Evolutionary conservation across 2,329 filamentous ascomycete genomes (phyloP), one percentile per base, ranked within the genome.

Genomic region (Colletotrichum australisinense): DNA sequence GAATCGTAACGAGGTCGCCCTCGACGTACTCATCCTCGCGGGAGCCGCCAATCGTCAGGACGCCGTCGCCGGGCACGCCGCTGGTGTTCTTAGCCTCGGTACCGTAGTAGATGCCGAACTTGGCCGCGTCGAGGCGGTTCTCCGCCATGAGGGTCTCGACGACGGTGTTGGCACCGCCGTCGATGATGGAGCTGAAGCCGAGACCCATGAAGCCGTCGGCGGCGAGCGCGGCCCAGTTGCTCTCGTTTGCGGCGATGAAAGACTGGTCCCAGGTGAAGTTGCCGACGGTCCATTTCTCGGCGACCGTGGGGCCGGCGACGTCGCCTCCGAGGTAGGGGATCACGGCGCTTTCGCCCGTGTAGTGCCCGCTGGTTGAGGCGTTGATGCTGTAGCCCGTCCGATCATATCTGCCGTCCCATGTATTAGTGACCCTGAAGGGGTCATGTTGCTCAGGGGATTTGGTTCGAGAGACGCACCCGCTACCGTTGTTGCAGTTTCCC

Each of bases 171-270:
- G 81, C 77, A 46, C 75, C 75, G 16, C 76, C 78, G 5, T 79
- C 80, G 9, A 77, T 59, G 57, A 83, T 83, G 26, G 78, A 78
- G 19, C 75, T 72, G 35, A 83, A 84, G 2, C 78, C 78, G 3
- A 83, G 75, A 0, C 82, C 82, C 38, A 84, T 66, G 74, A 84
- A 83, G 26, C 82, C 82, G 57, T 82, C 79, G 4, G 77, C 79
- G 0, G 82, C 74, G 7, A 79, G 75, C 7, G 76, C 59, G 0
- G 69, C 68, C 81, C 81, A 83, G 26, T 67, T 76, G 62, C 74
- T 79, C 64, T 78, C 68, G 69, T 79, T 79, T 28, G 78, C 79
- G 12, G 78, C 76, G 7, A 84, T 76, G 64, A 83, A 82, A 14
- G 75, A 67, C 35, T 79, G 77, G 4, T 74, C 73, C 79, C 80